Base-by-base conservation (phyloP, 2,329 filamentous ascomycete genomes). In the Paecilomyces niveus region DNA sequence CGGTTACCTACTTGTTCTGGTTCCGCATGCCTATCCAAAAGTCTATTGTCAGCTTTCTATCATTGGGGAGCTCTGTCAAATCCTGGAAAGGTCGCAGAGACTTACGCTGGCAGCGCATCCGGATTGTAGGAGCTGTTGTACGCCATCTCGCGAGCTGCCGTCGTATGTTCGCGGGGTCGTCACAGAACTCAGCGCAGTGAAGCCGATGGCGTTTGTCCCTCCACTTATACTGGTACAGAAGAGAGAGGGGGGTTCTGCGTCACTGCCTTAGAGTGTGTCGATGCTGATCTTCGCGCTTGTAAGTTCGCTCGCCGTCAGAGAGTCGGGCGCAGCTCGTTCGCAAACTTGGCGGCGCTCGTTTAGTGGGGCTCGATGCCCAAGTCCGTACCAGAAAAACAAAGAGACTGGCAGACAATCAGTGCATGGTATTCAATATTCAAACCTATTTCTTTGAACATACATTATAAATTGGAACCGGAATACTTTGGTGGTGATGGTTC, bases 101-200 rank as follows among this genome's bases (percentile, higher is more conserved):
- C 88, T 78, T 82, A 94, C 89, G 91, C 91, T 72, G 93, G 93
- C 63, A 99, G 85, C 72, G 92, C 90, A 80, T 99, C 93, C 33
- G 92, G 92, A 75, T 99, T 96, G 80, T 92, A 94, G 58, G 88
- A 85, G 74, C 86, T 87, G 78, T 96, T 96, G 82, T 97, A 97
- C 58, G 93, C 93, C 93, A 97, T 97, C 61, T 63, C 35, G 53
- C 55, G 51, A 52, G 24, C 50, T 18, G 18, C 22, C 22, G 10
- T 18, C 22, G 22, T 29, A 52, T 5, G 50, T 52, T 52, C 22
- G 22, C 50, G 22, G 50, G 26, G 50, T 29, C 39, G 39, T 45
- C 39, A 9, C n/a, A n/a, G 39, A 45, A 8, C n/a, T 18, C 39
- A 18, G n/a, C 39, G 15, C n/a, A n/a, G n/a, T 45, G 39, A n/a